These are phyloP conservation scores for Tolypocladium tropicale DNA, from an alignment of 2,329 filamentous ascomycete genomes.

Conservation along the genomic window DNA sequence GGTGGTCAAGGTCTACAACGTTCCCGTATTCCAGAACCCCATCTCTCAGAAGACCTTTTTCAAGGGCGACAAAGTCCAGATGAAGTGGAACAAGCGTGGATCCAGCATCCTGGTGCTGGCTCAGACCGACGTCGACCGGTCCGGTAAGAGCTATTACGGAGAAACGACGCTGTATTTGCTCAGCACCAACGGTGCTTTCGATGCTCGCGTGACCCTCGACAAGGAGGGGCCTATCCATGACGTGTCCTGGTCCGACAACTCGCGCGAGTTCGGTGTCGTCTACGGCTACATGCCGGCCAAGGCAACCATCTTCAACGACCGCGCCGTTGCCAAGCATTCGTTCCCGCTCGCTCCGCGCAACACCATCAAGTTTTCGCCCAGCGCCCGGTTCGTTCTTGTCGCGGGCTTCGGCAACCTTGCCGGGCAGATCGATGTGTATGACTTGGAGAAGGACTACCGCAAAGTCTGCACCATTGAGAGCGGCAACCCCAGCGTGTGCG, in stretches of 20 bases:
- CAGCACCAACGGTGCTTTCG: slow-evolving; percentile 82
- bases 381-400: slow-evolving; percentile 84
- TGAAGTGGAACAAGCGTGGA: slow-evolving; percentile 94
- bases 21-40: slow-evolving; percentile 72
- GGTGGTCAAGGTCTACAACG: slow-evolving; percentile 86
- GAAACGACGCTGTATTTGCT: slow-evolving; percentile 96
- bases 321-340: slow-evolving; percentile 70
- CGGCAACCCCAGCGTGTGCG: slow-evolving; percentile 89
- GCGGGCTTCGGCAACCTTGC: slow-evolving; percentile 96
- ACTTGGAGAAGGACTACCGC: slow-evolving; percentile 84
- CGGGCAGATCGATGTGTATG: slow-evolving; percentile 95
- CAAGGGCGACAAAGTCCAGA: slow-evolving; percentile 97
- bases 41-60: slow-evolving; percentile 98
- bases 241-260: slow-evolving; percentile 96
- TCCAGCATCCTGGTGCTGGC: slow-evolving; percentile 89
- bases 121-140: slow-evolving; percentile 96
- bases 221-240: slow-evolving; percentile 98
- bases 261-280: slow-evolving; percentile 93
- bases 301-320: slow-evolving; percentile 93
- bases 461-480: slow-evolving; percentile 93
- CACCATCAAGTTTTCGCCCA: slow-evolving; percentile 89
- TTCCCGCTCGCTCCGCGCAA: slow-evolving; percentile 87
- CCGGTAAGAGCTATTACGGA: slow-evolving; percentile 98
- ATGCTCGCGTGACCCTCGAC: slow-evolving; percentile 83
- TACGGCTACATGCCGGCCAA: slow-evolving; percentile 99